Conservation (phyloP, 257 asterid species). For the Leptodermis oblonga region DNA sequence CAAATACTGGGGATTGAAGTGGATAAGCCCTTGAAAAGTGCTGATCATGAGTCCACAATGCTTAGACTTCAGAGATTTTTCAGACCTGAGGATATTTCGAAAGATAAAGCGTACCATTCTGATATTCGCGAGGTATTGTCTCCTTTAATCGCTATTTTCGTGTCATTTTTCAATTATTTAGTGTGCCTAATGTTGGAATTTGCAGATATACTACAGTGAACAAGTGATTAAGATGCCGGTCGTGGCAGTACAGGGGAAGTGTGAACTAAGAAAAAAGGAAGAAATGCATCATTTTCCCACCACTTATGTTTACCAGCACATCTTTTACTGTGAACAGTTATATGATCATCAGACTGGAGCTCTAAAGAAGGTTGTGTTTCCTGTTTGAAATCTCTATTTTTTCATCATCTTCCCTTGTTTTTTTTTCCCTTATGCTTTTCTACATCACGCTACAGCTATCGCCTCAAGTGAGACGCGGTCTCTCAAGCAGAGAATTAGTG, state of each 20-base stretch:
- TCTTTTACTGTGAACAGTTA: conserved; percentile 16
- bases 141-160: not conserved
- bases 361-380: conserved; percentile 19
- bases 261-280: conserved; percentile 20
- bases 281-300: conserved; percentile 4
- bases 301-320: conserved; percentile 16
- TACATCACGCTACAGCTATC: not conserved
- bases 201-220: conserved; percentile 24
- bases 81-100: conserved; percentile 26
- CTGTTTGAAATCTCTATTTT: not conserved
- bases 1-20: conserved; percentile 15
- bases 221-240: conserved; percentile 16
- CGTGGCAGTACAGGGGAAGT: conserved; percentile 17
- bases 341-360: conserved; percentile 16
- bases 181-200: not conserved
- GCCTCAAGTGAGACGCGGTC: not conserved
- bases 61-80: conserved; percentile 20
- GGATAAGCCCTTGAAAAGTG: conserved; percentile 2
- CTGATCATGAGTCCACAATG: conserved; percentile 4
- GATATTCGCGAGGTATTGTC: conserved; percentile 24
- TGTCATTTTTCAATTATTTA: not conserved
- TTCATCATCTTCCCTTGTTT: not conserved
- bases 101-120: conserved; percentile 23
- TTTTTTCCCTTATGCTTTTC: not conserved
- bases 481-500: not conserved